A percentile compares a stretch with the other conserved stretches of the same genome.
Evolutionary conservation across 2,329 filamentous ascomycete species (phyloP).

Genomic region (Diaporthe nobilis): DNA sequence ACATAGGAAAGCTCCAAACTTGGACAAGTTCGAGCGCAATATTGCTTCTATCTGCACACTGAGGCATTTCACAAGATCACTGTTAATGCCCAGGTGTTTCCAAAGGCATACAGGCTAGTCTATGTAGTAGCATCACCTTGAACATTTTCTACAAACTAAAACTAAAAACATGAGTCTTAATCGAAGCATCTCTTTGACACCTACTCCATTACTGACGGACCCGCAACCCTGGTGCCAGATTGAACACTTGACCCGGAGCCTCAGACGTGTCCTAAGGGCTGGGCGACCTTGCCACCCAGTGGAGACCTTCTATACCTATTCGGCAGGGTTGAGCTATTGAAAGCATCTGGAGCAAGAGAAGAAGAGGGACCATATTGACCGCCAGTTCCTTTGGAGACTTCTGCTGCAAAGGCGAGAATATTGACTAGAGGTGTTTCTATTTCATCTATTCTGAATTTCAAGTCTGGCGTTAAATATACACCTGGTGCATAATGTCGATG

Average conservation of each 20-base stretch:
- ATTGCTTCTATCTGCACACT: too few species aligned
- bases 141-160: too few species aligned
- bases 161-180: too few species aligned
- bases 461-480: neutral
- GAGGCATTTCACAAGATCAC: too few species aligned
- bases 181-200: too few species aligned
- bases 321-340: neutral
- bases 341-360: neutral
- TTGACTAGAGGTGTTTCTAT: neutral
- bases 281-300: neutral
- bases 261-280: neutral
- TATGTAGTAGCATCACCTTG: too few species aligned
- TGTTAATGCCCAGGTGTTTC: too few species aligned
- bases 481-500: too few species aligned
- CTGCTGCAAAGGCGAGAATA: neutral
- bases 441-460: too few species aligned
- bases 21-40: too few species aligned
- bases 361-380: neutral
- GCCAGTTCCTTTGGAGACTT: neutral
- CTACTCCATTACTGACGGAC: neutral
- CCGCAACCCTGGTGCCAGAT: neutral
- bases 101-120: too few species aligned
- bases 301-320: neutral
- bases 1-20: too few species aligned
- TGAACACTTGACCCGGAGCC: neutral